Base-by-base conservation (phyloP, 2,329 filamentous ascomycete species). In the Chrysosporium queenslandicum region DNA sequence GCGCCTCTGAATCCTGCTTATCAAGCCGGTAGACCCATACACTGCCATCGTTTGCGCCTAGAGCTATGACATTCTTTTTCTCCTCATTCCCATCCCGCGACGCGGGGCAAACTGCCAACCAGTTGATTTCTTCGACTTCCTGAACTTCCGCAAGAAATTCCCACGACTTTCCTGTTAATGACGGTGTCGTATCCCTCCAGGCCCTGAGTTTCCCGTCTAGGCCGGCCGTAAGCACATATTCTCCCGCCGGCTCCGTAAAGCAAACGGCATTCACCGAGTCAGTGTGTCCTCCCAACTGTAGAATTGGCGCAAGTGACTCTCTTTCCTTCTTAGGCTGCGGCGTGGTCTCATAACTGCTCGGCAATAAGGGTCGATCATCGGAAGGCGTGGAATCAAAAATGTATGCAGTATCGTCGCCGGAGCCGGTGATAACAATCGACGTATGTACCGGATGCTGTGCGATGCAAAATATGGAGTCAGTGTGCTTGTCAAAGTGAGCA, bases 21-120 rank as follows among this genome's bases (percentile, higher is more conserved):
- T 90, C 84, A 63, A 97, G 77, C n/a, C 82, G 83, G 72, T 96
- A 95, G 8, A 98, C 85, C 92, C 92, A 98, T 39, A 96, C 89
- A 48, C 84, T 90, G 52, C 92, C 92, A 66, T 98, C 90, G 32
- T 79, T 86, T 30, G 89, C 89, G 53, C 92, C 92, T 6, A 98
- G 73, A 0, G 92, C 92, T 56, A 98, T 66, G 7, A 87, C 82
- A 71, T 96, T 94, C 55, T 85, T 80, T 65, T 87, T 81, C 4
- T 75, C 72, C 32, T 70, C 67, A 1, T 62, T 65, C 8, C 23
- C 16, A 20, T 21, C 37, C 61, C 56, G 39, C 11, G 81, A 68
- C 56, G 83, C 76, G 0, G 90, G 89, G 65, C 87, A 94, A 0
- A 88, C 71, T 0, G 76, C 71, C 30, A 97, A 70, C 90, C 91